Base-by-base conservation (phyloP, 352 stramenopile genomes). In the Globisporangium perplexum region DNA sequence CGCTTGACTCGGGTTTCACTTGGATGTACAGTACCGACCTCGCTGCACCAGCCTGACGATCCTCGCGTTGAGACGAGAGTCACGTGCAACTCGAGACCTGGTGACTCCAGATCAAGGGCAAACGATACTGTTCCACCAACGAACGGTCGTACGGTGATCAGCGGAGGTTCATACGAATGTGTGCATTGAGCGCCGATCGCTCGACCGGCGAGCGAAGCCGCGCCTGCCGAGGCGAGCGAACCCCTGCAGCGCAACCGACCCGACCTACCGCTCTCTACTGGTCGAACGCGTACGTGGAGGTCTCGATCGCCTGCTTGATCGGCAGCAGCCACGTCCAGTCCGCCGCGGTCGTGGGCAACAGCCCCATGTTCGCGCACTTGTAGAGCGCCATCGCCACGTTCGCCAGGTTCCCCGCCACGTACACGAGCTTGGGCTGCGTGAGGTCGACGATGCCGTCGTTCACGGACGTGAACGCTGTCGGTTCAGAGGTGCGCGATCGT, bases 241-340 rank as follows among this genome's bases (percentile, higher is more conserved):
- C 4, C 6, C 28, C 10, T 31, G 28, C 28, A 31, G 28, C 17
- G 38, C 38, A 8, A 22, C 38, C 38, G 15, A n/a, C n/a, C n/a
- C n/a, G n/a, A n/a, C 17, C 38, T 43, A n/a, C 5, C 38, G 7
- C 51, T 42, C 24, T 57, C 35, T 57, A 66, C 59, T 46, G 35
- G 28, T 68, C 71, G 38, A 80, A 71, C 7, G 74, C 77, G 49
- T 81, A 86, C 2, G 83, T 74, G n/a, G 83, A 93, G 35, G 75
- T 87, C 60, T 93, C 83, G 45, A 91, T 31, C 26, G 73, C 74
- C 51, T 92, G 72, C 53, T 90, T 90, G 55, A 93, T 87, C 7
- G 85, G 85, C 51, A 97, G 65, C 51, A 96, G 74, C 74, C 84
- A 96, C 56, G 86, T 95, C 88, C 88, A 98, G 68, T 98, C 92